Conservation (phyloP, 371 early-diverging fungal species). For the Circinella umbellata region DNA sequence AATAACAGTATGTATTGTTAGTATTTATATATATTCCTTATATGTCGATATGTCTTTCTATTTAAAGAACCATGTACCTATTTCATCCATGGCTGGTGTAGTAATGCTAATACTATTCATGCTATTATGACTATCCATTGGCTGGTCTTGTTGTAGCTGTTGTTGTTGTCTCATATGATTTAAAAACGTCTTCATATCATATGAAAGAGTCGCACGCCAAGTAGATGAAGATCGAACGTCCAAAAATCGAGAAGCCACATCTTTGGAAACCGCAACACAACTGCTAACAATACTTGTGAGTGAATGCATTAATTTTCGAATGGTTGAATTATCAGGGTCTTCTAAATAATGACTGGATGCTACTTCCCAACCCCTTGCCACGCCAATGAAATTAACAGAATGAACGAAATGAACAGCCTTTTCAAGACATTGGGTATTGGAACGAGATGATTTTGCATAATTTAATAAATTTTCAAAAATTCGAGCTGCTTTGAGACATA, state of each 20-base stretch:
- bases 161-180: conserved; percentile 3
- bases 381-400: conserved; percentile 2
- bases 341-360: neutral
- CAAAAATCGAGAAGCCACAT: neutral
- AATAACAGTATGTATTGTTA: too few relatives aligned
- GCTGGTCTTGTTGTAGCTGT: neutral
- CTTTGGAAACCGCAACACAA: conserved; percentile 7
- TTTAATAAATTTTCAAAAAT: conserved; percentile 15
- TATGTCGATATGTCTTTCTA: too few relatives aligned
- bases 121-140: neutral
- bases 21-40: too few relatives aligned
- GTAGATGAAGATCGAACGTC: neutral
- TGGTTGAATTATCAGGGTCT: neutral
- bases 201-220: conserved; percentile 14
- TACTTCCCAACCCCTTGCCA: conserved; percentile 6
- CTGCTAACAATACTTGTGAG: conserved; percentile 16
- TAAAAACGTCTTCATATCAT: conserved; percentile 15
- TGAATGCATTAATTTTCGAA: conserved; percentile 15
- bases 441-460: neutral
- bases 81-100: neutral
- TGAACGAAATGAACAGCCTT: conserved; percentile 6
- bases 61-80: neutral
- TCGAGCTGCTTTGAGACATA: conserved; percentile 6
- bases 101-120: neutral
- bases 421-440: neutral